Evolutionary conservation across 345 rosid species (phyloP).

Genomic region (Salix caprea): DNA sequence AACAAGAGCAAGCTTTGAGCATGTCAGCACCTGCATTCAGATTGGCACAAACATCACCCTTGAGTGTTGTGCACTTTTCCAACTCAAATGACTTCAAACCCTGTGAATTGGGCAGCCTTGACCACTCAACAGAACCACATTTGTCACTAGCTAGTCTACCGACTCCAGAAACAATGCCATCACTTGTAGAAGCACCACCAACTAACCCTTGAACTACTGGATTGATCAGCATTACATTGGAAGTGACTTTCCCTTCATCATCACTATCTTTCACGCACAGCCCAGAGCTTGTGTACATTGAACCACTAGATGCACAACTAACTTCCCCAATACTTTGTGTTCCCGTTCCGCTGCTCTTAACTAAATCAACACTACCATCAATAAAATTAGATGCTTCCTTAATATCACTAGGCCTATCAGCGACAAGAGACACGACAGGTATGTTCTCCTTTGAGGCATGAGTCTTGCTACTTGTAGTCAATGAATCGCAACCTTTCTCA

Average conservation of each 20-base stretch:
- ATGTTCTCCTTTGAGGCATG: conserved; percentile 3
- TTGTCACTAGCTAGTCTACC: conserved; percentile 28
- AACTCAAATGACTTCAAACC: conserved; percentile 45
- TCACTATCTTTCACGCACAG: conserved; percentile 25
- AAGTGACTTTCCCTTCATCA: conserved; percentile 16
- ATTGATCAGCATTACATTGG: conserved; percentile 21
- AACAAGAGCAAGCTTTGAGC: conserved; percentile 67
- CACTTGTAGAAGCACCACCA: conserved; percentile 16
- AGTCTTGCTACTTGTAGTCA: background rate
- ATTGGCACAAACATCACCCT: conserved; percentile 34
- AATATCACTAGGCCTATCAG: conserved; percentile 22
- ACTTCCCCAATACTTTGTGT: conserved; percentile 23
- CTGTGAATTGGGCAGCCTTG: conserved; percentile 37
- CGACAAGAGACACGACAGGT: conserved; percentile 15
- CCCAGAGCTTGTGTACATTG: conserved; percentile 19
- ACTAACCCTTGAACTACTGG: conserved; percentile 11
- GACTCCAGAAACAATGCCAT: conserved; percentile 24
- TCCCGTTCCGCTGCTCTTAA: conserved; percentile 19
- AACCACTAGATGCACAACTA: conserved; percentile 33
- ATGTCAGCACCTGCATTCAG: conserved; percentile 35
- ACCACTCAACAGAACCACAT: conserved; percentile 35
- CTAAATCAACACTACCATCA: conserved; percentile 7
- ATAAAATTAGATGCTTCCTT: conserved; percentile 25
- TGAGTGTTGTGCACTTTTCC: conserved; percentile 42
- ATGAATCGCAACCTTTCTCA: conserved; percentile 15